Percentiles rank a stretch among this genome's conserved stretches.
These are phyloP conservation scores for Russula griseocarnosa DNA, from an alignment of 768 basidiomycete species.

Conservation along the genomic window DNA sequence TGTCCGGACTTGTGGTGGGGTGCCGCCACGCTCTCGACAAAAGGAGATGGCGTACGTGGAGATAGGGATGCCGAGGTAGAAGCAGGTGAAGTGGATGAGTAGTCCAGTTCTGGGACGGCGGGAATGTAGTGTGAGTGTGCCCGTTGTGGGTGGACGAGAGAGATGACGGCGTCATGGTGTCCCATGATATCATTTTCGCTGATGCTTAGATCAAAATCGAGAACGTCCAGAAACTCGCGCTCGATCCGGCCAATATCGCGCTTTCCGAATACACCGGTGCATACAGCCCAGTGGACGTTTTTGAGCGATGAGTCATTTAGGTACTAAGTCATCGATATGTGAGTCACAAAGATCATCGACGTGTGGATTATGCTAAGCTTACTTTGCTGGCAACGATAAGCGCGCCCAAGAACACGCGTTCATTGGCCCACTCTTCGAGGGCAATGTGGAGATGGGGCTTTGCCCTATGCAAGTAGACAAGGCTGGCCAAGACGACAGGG, in stretches of 20 bases:
- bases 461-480: conserved; percentile 74
- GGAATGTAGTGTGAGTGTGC: conserved; percentile 4
- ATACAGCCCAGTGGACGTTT: conserved; percentile 82
- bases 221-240: conserved; percentile 73
- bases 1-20: conserved; percentile 3
- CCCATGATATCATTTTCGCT: conserved; percentile 56
- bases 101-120: conserved; percentile 11
- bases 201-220: conserved; percentile 65
- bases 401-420: conserved; percentile 89
- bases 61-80: conserved; percentile 24
- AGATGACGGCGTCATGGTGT: conserved; percentile 36
- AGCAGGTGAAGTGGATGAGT: conserved; percentile 1
- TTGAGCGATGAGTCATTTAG: conserved; percentile 85
- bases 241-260: conserved; percentile 75
- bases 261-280: conserved; percentile 73
- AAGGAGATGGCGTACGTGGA: conserved; percentile 17
- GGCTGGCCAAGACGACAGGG: conserved; percentile 61
- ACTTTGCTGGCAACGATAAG: conserved; percentile 85
- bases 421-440: conserved; percentile 80
- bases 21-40: neutral
- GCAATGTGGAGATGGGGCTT: conserved; percentile 78
- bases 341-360: conserved; percentile 8
- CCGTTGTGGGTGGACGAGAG: conserved; percentile 18
- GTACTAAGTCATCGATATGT: conserved; percentile 44
- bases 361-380: conserved; percentile 30